Base-by-base conservation (phyloP, 129 eudicot genomes). In the Sambucus nigra region DNA sequence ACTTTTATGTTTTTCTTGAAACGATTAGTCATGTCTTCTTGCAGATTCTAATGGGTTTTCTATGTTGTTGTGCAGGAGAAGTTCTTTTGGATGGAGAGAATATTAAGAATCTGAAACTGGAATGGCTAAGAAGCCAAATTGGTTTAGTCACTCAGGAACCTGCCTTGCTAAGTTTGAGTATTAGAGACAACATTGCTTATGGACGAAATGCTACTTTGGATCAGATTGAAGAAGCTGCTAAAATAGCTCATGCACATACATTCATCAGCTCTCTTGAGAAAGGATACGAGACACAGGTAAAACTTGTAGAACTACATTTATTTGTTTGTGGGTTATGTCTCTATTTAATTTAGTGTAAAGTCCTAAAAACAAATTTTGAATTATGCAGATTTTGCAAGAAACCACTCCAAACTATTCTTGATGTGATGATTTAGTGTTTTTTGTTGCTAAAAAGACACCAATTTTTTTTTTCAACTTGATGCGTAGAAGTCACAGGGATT, bases 61-160 rank as follows among this genome's bases (percentile, higher is more conserved):
- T 22, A 31, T 27, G 46, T 47, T 57, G 46, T 66, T 22, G 22
- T 64, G 73, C 79, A 84, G 97, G 97, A 14, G 95, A 89, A 71
- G 95, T 89, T 27, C 86, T 89, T 16, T 76, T 89, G 70, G 97
- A 89, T 69, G 97, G 95, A 23, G 93, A 89, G 64, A 84, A 89
- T 68, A 89, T 89, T 15, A 89, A 89, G 62, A 84, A 89, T 62
- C 81, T 89, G 67, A 81, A 89, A 68, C 68, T 89, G 57, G 95
- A 89, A 58, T 89, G 95, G 97, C 65, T 89, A 23, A 81, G 97
- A 61, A 81, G 92, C 61, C 97, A 84, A 80, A 89, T 89, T 49
- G 97, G 97, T 23, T 74, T 89, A 62, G 97, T 89, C 40, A 89
- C 95, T 22, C 97, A 89, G 65, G 97, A 89, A 69, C 97, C 97